Conservation (phyloP, 805 yeast species). For the Phaffomyces antillensis region DNA sequence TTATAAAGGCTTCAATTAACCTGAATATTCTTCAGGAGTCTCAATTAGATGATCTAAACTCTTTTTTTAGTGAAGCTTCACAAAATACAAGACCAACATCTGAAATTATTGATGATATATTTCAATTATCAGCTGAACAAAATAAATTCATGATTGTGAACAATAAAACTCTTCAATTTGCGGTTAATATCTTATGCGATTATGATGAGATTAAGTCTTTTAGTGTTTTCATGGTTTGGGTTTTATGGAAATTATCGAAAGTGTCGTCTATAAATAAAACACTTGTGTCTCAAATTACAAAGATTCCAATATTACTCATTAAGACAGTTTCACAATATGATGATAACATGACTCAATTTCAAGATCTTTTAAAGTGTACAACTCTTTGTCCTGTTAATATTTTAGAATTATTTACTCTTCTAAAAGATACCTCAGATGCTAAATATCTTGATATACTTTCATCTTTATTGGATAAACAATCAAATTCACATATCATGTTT, state of each 20-base stretch:
- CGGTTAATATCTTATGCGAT: background rate
- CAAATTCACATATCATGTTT: constrained; percentile 21
- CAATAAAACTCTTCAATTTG: background rate
- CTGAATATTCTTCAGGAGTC: background rate
- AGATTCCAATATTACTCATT: background rate
- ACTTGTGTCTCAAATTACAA: background rate
- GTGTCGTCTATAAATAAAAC: constrained; percentile 2
- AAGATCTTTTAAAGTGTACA: background rate
- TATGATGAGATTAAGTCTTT: background rate
- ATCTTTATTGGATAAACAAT: constrained; percentile 10
- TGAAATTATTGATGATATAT: constrained; percentile 1
- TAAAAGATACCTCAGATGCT: background rate
- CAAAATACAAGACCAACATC: background rate
- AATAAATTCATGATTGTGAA: background rate
- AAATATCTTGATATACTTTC: constrained; percentile 5
- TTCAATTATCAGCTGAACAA: background rate
- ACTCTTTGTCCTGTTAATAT: background rate
- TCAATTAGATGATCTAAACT: background rate
- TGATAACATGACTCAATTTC: background rate
- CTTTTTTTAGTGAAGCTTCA: background rate
- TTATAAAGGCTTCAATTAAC: background rate
- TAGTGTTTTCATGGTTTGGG: background rate
- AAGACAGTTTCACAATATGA: background rate
- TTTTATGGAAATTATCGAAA: constrained; percentile 3
- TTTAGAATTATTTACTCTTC: background rate